Conservation (phyloP, 441 rosid genomes). For the Adansonia rubrostipa region DNA sequence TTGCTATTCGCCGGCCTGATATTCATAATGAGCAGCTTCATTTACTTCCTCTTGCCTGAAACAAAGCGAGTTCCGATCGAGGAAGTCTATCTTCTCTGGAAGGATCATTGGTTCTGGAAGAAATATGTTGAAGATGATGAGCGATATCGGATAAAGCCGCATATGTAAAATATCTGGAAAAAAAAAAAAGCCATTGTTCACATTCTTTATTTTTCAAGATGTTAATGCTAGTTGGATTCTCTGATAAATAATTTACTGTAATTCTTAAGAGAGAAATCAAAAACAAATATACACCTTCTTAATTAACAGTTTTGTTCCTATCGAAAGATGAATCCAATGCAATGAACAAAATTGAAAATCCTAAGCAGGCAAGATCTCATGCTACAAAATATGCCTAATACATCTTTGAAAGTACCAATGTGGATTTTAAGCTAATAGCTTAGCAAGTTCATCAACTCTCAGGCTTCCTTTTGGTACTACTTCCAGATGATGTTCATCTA, state of each 20-base stretch:
- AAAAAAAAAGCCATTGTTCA: background rate
- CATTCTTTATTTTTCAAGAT: slow-evolving; percentile 8
- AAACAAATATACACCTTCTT: background rate
- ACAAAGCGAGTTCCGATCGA: slow-evolving; percentile 89
- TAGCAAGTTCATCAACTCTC: slow-evolving; percentile 81
- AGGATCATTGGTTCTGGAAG: slow-evolving; percentile 84
- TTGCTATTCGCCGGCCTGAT: slow-evolving; percentile 68
- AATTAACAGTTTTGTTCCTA: too few species aligned
- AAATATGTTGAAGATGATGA: slow-evolving; percentile 40
- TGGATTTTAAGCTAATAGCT: slow-evolving; percentile 55
- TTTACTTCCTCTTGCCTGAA: slow-evolving; percentile 81
- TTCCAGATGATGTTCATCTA: slow-evolving; percentile 36
- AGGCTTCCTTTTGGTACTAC: slow-evolving; percentile 58
- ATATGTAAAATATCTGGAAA: background rate
- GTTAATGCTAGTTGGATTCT: slow-evolving; percentile 21
- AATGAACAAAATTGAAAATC: background rate
- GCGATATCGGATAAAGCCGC: background rate
- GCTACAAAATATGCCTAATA: background rate
- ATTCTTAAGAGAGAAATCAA: background rate
- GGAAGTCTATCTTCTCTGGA: slow-evolving; percentile 75
- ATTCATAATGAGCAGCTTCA: slow-evolving; percentile 63
- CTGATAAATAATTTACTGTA: slow-evolving; percentile 10
- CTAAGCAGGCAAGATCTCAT: background rate
- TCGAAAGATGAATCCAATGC: background rate
- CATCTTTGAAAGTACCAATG: background rate